Conservation (phyloP, 345 rosid species). For the Eucalyptus lansdowneana region DNA sequence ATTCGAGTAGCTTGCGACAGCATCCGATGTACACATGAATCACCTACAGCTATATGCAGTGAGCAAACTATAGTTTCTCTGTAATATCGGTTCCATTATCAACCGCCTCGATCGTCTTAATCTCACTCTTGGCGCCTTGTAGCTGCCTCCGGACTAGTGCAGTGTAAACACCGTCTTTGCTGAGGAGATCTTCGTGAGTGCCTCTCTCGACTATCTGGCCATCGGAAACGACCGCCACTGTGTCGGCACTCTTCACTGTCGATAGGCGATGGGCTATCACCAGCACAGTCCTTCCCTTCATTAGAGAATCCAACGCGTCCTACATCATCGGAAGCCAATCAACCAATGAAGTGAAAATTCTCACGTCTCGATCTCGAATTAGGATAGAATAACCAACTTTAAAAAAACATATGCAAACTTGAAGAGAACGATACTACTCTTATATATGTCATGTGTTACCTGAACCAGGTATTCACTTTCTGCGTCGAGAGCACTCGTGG, state of each 20-base stretch:
- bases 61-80: fast-evolving
- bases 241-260: slow-evolving; percentile 70
- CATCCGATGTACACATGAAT: not conserved
- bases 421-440: no score
- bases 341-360: not conserved
- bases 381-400: not conserved
- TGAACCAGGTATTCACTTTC: slow-evolving; percentile 93
- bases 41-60: not conserved
- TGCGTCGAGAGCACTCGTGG: slow-evolving; percentile 92
- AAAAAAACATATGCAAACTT: no score
- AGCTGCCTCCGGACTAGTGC: slow-evolving; percentile 67
- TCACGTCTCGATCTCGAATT: not conserved
- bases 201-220: slow-evolving; percentile 66
- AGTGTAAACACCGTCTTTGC: slow-evolving; percentile 38
- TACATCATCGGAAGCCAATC: not conserved
- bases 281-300: slow-evolving; percentile 86
- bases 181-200: slow-evolving; percentile 36
- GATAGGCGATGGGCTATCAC: slow-evolving; percentile 87
- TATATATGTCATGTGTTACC: slow-evolving; percentile 7
- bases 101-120: not conserved
- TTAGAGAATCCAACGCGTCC: slow-evolving; percentile 92
- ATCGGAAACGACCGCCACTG: slow-evolving; percentile 70
- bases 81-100: not conserved
- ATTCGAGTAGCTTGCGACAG: not conserved
- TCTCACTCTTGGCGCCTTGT: not conserved